Base-by-base conservation (phyloP, 257 asterid genomes). In the Paulownia fortunei region DNA sequence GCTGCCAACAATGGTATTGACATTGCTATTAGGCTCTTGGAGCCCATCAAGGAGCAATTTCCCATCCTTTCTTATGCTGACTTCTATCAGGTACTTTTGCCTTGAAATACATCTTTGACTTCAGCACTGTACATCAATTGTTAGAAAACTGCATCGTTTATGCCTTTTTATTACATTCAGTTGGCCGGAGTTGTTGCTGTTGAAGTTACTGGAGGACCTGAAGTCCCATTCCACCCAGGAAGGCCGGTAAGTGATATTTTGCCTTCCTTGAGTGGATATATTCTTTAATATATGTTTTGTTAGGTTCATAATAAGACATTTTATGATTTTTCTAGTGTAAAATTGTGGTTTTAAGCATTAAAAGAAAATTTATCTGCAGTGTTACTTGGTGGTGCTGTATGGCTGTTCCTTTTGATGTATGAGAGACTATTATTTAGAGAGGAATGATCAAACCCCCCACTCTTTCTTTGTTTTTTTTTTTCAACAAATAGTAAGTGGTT, bases 141-240 rank as follows among this genome's bases (percentile, higher is more conserved):
- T 49, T 8, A 10, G 24, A 49, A 36, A 64, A 11, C 8, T 60
- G 60, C 61, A 8, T 16, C 13, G n/a, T 26, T 63, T 56, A 0
- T n/a, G 4, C 26, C 13, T 7, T 72, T 65, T n/a, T 2, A 34
- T 51, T 65, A 66, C 4, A 2, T 34, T 39, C 77, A 96, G 99
- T 78, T 96, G 86, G 99, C 97, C 77, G 99, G 97, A 68, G 96
- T 96, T 66, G 99, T 93, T 69, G 99, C 97, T 39, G 98, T 96
- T 65, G 97, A 96, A 81, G 77, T 93, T 46, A 92, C 99, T 7
- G 99, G 99, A 16, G 99, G 99, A 76, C 99, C 99, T 67, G 99
- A 93, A 3, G 80, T 96, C 79, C 95, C 96, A 36, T 96, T 96
- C 86, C 98, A 96, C 83, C 97, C 98, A 2, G 99, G 98, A 70